phyloP scores from a whole-genome alignment of 352 stramenopile genomes.

The Peronospora tabacina region DNA sequence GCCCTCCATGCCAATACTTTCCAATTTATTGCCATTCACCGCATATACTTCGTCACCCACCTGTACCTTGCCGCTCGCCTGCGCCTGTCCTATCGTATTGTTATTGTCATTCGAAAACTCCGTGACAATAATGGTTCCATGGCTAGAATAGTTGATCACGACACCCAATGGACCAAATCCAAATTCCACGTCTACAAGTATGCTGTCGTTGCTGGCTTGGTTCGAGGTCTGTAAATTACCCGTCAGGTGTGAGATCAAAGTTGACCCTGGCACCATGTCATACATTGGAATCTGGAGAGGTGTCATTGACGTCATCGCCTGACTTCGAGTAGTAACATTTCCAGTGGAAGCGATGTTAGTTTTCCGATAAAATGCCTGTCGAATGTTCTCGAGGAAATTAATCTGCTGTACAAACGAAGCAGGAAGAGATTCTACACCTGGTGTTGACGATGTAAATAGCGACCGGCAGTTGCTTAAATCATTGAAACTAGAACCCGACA shows the following conservation, averaged over 20 bases:
- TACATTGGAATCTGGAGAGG: constrained; percentile 16
- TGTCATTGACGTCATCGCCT: constrained; percentile 9
- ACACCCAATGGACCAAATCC: constrained; percentile 59
- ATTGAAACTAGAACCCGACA: constrained; percentile 49
- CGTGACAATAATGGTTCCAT: constrained; percentile 65
- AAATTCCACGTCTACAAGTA: constrained; percentile 62
- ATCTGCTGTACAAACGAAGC: constrained; percentile 72
- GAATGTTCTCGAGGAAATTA: constrained; percentile 54
- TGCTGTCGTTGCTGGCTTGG: constrained; percentile 20
- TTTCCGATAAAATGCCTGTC: constrained; percentile 32
- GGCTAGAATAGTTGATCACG: constrained; percentile 78
- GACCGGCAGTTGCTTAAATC: constrained; percentile 52
- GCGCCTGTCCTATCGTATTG: constrained; percentile 61
- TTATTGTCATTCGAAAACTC: constrained; percentile 71
- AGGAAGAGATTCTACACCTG: constrained; percentile 46
- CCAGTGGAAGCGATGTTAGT: constrained; percentile 12
- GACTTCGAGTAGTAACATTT: constrained; percentile 4
- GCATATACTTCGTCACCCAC: constrained; percentile 76
- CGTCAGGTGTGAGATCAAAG: constrained; percentile 4
- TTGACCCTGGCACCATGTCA: constrained; percentile 10
- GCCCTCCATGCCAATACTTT: constrained; percentile 70
- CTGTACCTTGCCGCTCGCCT: constrained; percentile 57
- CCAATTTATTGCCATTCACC: constrained; percentile 57
- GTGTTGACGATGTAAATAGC: constrained; percentile 35
- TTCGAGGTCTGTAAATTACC: constrained; percentile 8